phyloP scores from a whole-genome alignment of 805 yeast genomes.

The Grigorovia yakushimaensis region DNA sequence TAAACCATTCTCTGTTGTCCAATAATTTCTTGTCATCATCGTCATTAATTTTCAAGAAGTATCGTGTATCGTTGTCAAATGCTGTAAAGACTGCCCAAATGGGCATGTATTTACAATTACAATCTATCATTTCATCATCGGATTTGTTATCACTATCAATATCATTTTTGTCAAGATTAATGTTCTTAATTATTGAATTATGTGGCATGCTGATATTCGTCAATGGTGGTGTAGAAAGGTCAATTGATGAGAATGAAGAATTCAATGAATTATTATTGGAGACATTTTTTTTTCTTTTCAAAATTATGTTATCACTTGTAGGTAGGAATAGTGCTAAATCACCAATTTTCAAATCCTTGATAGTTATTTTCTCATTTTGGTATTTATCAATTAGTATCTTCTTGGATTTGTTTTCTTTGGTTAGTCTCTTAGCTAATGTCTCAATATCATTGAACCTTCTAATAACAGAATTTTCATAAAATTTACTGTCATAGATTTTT shows the following conservation, averaged over 20 bases:
- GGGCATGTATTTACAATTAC: conserved; percentile 17
- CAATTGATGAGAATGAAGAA: conserved; percentile 29
- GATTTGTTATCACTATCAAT: not conserved
- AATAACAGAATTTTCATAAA: conserved; percentile 39
- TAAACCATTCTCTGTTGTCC: conserved; percentile 65
- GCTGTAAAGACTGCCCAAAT: conserved; percentile 94
- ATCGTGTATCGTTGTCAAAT: conserved; percentile 70
- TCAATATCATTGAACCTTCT: conserved; percentile 86
- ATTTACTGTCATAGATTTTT: conserved; percentile 20
- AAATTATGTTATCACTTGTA: conserved; percentile 37
- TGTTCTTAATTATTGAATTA: not conserved
- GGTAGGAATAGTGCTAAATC: conserved; percentile 83
- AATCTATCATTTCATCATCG: conserved; percentile 9
- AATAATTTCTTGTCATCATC: conserved; percentile 7
- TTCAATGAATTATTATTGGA: conserved; percentile 21
- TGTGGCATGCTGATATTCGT: conserved; percentile 1
- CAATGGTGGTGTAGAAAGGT: conserved; percentile 27
- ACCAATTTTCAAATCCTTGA: conserved; percentile 55
- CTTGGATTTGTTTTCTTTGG: conserved; percentile 42
- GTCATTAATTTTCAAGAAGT: conserved; percentile 44
- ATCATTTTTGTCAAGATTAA: not conserved
- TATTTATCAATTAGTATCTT: conserved; percentile 20
- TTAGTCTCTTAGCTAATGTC: conserved; percentile 72
- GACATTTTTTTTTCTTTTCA: conserved; percentile 4
- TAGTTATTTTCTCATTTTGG: conserved; percentile 43